Evolutionary conservation across 306 rosid species (phyloP), one percentile per base, ranked within the genome.

Genomic region (Vachellia pachyceras): DNA sequence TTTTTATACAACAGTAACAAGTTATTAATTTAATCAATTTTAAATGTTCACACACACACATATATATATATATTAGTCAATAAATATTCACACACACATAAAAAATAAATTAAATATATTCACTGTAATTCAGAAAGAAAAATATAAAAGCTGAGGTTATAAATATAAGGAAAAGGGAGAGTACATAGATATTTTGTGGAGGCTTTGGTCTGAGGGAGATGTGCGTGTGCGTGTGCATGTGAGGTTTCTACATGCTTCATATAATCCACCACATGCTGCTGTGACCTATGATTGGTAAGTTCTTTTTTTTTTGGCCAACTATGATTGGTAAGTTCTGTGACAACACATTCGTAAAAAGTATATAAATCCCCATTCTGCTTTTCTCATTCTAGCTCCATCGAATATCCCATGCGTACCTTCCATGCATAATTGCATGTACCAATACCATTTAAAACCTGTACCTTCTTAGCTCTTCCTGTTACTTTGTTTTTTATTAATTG

Each of bases 111-210:
- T 29, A 29, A 29, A 29, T 29, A 29, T 29, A 0, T 29, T 1
- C 33, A 29, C 2, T 29, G 33, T 29, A 29, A 29, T 29, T 29
- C 33, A 29, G 1, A 29, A 29, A 29, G 33, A 29, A 29, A 29
- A 29, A 29, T 0, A 29, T 1, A 29, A 29, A 29, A 29, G 33
- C 33, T 0, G 33, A 29, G 33, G 33, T 29, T 29, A 29, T 29
- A 29, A 2, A 29, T 29, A 29, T 2, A 29, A 77, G 46, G 84
- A 60, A 42, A 76, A 68, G 3, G 37, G 66, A 41, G 29, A 37
- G 61, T 79, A 92, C 97, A 29, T 29, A 29, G 33, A 29, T 29
- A 29, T 29, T 29, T 29, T 93, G 89, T 66, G 69, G 88, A 85
- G 82, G 0, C 10, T n/a, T 52, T 52, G 11, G 25, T 1, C 0